Evolutionary conservation across 202 grass and related monocot genomes (phyloP), one percentile per base, ranked within the genome.

Genomic region (Zizania palustris): DNA sequence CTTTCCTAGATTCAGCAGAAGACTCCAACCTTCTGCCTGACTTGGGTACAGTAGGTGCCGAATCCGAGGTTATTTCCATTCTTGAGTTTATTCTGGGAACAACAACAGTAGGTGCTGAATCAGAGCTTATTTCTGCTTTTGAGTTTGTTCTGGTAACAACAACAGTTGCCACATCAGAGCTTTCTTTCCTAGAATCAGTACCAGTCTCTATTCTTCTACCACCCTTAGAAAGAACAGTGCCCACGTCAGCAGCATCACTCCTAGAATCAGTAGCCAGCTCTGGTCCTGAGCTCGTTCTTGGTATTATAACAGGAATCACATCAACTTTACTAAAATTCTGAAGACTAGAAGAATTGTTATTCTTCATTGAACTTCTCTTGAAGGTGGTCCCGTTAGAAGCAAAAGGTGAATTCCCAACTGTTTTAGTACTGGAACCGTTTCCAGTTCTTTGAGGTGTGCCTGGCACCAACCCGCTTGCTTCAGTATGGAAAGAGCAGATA

Each of bases 281-380:
- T 67, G 74, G 51, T 78, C 80, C 90, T 78, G 95, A 84, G 74
- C 62, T 94, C 88, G 73, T 82, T 92, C 89, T 95, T 76, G 96
- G 91, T 41, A 98, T 79, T 63, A 95, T 90, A 42, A 95, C 80
- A 49, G 96, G 80, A 36, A 86, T 67, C 73, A 90, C 80, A 66
- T 93, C 91, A 70, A 28, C 15, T 85, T 90, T 90, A 73, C 75
- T 90, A 59, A 84, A 79, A 70, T 60, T 93, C 70, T 86, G 85
- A 80, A 87, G 72, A 88, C 92, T 90, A 74, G 82, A 76, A 53
- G 87, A 60, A 22, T 67, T 84, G 53, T 84, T 84, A 67, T 61
- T 86, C 84, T 75, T 93, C 84, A 90, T 53, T 49, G 87, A 86
- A 88, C 84, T 85, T 92, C 91, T 94, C 75, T 86, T 92, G 35